Evolutionary conservation across 2,329 filamentous ascomycete species (phyloP).

Genomic region (Reticulascus tulasneorum): DNA sequence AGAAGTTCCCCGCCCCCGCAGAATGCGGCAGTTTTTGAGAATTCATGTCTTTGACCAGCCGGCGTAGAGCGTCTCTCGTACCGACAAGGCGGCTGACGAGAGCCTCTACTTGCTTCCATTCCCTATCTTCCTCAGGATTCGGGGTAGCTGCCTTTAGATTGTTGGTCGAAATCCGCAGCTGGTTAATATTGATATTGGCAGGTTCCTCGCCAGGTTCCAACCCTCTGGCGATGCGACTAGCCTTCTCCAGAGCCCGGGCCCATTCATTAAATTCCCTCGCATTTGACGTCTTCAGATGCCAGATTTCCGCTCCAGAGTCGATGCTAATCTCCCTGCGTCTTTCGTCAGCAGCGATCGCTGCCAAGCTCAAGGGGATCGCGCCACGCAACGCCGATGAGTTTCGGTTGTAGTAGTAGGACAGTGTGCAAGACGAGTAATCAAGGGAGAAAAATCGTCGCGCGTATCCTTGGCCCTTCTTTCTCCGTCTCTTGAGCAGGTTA

Average conservation of each 20-base stretch:
- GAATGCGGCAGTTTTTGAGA: constrained; percentile 51
- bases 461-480: constrained; percentile 92
- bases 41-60: constrained; percentile 81
- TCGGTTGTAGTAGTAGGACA: constrained; percentile 94
- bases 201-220: constrained; percentile 26
- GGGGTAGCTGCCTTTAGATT: constrained; percentile 23
- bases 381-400: constrained; percentile 90
- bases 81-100: constrained; percentile 83
- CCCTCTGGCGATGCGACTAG: constrained; percentile 62
- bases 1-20: constrained; percentile 28
- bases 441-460: constrained; percentile 93
- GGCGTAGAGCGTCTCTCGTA: constrained; percentile 81
- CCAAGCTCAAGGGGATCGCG: constrained; percentile 86
- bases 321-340: constrained; percentile 88
- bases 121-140: constrained; percentile 61
- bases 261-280: constrained; percentile 83
- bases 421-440: constrained; percentile 87
- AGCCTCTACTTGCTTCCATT: constrained; percentile 84
- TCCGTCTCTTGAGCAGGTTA: constrained; percentile 79
- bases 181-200: constrained; percentile 16
- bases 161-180: constrained; percentile 23
- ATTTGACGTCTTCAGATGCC: constrained; percentile 84
- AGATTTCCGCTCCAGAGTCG: constrained; percentile 93
- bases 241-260: constrained; percentile 80
- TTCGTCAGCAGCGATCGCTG: constrained; percentile 86